Base-by-base conservation (phyloP, 2,329 filamentous ascomycete genomes). In the Aspergillus tubingensis region DNA sequence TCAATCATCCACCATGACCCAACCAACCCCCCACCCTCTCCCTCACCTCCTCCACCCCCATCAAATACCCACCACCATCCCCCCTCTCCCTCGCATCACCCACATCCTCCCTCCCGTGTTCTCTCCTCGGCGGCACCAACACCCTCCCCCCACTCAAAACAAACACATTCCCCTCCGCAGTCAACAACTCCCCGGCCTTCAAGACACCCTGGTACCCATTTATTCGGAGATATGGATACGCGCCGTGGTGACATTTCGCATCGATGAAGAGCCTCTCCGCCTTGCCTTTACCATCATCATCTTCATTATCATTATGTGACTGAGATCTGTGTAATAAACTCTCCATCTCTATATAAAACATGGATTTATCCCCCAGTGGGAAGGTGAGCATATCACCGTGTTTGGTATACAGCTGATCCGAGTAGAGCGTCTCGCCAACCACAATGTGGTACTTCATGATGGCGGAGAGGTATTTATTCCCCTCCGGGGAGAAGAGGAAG, bases 141-240 rank as follows among this genome's bases (percentile, higher is more conserved):
- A 96, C 86, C 59, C 83, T 83, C 51, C 84, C 82, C 52, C 84
- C 82, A 36, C 5, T 3, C 0, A 95, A 81, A 15, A 94, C 87
- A 59, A 96, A 93, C 39, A 96, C 85, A 13, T 94, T 92, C 32
- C 93, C 93, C 72, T 96, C 91, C 70, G 83, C 85, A 0, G 88
- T 90, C 58, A 95, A 75, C 0, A 82, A 88, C 71, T 96, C 92
- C 63, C 87, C 81, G 6, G 91, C 79, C 0, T 81, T 80, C 21
- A 21, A 21, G 1, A 96, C 89, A 6, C 80, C 80, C 2, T 83
- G 81, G 66, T 88, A 88, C 13, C 88, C 91, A 70, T 96, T 96
- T 69, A 96, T 83, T 72, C 86, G 86, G 62, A 96, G 88, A 5
- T 77, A 82, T 55, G 90, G 86, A 69, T 90, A 87, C 0, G 89